Conservation (phyloP, 257 asterid genomes). For the Solanum chiquidenum region DNA sequence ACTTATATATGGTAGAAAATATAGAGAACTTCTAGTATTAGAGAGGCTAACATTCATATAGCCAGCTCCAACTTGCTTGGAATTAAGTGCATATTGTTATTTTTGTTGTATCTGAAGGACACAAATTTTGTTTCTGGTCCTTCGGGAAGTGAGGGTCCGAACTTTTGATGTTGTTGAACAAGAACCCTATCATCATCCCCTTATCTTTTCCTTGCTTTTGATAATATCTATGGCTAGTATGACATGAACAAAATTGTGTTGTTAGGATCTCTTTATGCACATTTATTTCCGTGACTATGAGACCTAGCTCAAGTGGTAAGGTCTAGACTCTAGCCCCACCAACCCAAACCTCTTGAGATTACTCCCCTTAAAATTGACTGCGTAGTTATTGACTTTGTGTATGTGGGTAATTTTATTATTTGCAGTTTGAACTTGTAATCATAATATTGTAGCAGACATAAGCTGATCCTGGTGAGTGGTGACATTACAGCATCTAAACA, state of each 20-base stretch:
- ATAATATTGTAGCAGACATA: neutral
- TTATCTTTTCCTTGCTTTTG: neutral
- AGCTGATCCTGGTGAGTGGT: neutral
- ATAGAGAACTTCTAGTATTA: neutral
- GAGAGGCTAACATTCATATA: neutral
- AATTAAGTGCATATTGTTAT: neutral
- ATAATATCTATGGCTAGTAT: neutral
- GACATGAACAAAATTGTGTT: neutral
- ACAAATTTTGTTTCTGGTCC: neutral
- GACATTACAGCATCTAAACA: neutral
- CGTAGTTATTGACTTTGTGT: neutral
- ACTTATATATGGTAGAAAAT: neutral
- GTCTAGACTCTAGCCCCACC: neutral
- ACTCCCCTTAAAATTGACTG: neutral
- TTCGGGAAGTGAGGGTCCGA: neutral
- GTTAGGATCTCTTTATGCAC: neutral
- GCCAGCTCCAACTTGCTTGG: neutral
- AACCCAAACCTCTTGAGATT: neutral
- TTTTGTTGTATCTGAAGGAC: neutral
- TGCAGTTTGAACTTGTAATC: neutral
- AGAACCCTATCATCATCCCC: neutral
- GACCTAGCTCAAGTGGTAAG: neutral
- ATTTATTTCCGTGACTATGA: neutral
- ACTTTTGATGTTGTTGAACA: neutral
- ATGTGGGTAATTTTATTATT: neutral